Base-by-base conservation (phyloP, 192 early-diverging fungal genomes). In the Entomortierella chlamydospora region DNA sequence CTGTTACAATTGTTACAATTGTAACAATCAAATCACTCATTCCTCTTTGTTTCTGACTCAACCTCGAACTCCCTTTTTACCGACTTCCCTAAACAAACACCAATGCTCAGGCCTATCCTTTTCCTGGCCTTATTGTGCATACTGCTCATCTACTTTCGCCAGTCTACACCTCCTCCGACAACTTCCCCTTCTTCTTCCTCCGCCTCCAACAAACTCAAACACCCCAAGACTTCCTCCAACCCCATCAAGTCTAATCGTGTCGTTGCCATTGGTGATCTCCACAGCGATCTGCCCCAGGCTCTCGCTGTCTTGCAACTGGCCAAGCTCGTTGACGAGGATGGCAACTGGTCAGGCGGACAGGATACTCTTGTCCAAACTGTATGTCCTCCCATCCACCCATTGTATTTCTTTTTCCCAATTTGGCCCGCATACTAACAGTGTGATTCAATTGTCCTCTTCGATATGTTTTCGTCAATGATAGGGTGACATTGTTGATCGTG, bases 401-500 rank as follows among this genome's bases (percentile, higher is more conserved):
- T 23, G 23, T 23, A 43, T 25, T 9, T 23, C 28, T 28, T 50
- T 57, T 6, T 59, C 45, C 23, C 25, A 0, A n/a, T 56, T n/a
- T n/a, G n/a, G n/a, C n/a, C n/a, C n/a, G n/a, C n/a, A n/a, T n/a
- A n/a, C n/a, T n/a, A n/a, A n/a, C n/a, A n/a, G n/a, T n/a, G n/a
- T n/a, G n/a, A n/a, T n/a, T n/a, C n/a, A n/a, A n/a, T n/a, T n/a
- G n/a, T n/a, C n/a, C n/a, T n/a, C n/a, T n/a, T n/a, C n/a, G n/a
- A n/a, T n/a, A n/a, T n/a, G n/a, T n/a, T n/a, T n/a, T n/a, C n/a
- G n/a, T n/a, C n/a, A n/a, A n/a, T n/a, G 39, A 20, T 62, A 90
- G 86, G 92, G 92, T 9, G 93, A 94, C 73, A 85, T 94, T 4
- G 89, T 94, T 8, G 93, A 94, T 68, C 63, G 93, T 34, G 92